Conservation (phyloP, 140 eudicot species). For the Anethum foeniculum region DNA sequence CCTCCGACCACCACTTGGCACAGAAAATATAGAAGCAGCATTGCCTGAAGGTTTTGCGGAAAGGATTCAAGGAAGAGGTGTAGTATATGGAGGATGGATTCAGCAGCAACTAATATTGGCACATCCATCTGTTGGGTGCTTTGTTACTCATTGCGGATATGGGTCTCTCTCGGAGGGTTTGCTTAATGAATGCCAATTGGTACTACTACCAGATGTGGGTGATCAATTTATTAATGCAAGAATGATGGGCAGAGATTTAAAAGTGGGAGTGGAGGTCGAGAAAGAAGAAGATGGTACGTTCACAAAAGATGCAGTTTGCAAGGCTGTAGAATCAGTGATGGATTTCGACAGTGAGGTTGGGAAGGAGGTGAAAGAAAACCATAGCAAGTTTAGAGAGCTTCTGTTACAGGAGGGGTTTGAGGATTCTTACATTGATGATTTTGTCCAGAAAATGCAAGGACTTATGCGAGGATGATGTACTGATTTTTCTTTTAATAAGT, state of each 20-base stretch:
- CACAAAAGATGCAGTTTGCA: constrained; percentile 20
- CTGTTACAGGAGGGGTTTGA: constrained; percentile 14
- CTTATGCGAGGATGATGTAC: background rate
- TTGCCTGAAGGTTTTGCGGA: constrained; percentile 20
- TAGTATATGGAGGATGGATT: constrained; percentile 25
- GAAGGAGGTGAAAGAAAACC: constrained; percentile 17
- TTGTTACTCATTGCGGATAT: constrained; percentile 31
- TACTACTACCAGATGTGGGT: constrained; percentile 24
- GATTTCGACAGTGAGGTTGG: constrained; percentile 21
- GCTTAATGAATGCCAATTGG: constrained; percentile 31
- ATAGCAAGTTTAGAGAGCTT: constrained; percentile 25
- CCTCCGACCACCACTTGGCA: constrained; percentile 24
- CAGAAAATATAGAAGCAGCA: constrained; percentile 15
- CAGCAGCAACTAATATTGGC: constrained; percentile 29
- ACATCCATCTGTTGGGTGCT: constrained; percentile 32
- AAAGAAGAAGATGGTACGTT: constrained; percentile 25
- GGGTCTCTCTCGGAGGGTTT: constrained; percentile 33
- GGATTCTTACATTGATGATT: background rate
- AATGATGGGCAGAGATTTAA: constrained; percentile 25
- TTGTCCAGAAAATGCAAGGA: constrained; percentile 7
- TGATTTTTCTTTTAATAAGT: background rate
- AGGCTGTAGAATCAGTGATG: constrained; percentile 29
- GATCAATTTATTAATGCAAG: constrained; percentile 27
- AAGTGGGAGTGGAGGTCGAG: constrained; percentile 32
- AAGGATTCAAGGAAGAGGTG: constrained; percentile 20